Evolutionary conservation across 164 flowering plant species (phyloP), one percentile per base, ranked within the genome.

Genomic region (Tinospora cordifolia): DNA sequence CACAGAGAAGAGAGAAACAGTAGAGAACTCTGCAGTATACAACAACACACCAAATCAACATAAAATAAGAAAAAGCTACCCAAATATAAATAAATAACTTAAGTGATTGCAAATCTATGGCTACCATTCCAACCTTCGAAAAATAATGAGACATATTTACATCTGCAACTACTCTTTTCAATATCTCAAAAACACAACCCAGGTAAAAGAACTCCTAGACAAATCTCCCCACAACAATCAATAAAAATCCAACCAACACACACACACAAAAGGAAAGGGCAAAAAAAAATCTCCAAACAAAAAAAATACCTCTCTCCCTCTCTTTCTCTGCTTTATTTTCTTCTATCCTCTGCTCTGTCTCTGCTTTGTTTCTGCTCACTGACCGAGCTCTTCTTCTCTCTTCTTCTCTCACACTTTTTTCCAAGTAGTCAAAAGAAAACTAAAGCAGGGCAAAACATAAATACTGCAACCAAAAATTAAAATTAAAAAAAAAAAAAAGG

Each of bases 91-190:
- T 30, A 30, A 30, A 30, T 30, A 30, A 30, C 2, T 30, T 1
- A 30, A 30, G 36, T 1, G 90, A 87, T 87, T 71, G 81, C 69
- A 73, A 83, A 83, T 86, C 84, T 82, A 82, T 82, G 93, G 93
- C 83, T 69, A 67, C 41, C 78, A 80, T 78, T 77, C 69, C 44
- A 39, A 51, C 9, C 41, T 17, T 17, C n/a, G n/a, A n/a, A 62
- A 30, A 30, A 30, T 1, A 26, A 62, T 62, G 65, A 62, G 38
- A 62, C 25, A 62, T 24, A 58, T 47, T 38, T 17, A 24, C 65
- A n/a, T n/a, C n/a, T n/a, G n/a, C n/a, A n/a, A n/a, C n/a, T n/a
- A n/a, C n/a, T n/a, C n/a, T n/a, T n/a, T n/a, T n/a, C 26, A 15
- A 36, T 26, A 1, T 62, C 14, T 24, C 38, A 15, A 58, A 15